Percentiles rank a stretch among this genome's conserved stretches.
Evolutionary conservation across 23 red algal species (phyloP).

Genomic region (Gracilaria gracilis): DNA sequence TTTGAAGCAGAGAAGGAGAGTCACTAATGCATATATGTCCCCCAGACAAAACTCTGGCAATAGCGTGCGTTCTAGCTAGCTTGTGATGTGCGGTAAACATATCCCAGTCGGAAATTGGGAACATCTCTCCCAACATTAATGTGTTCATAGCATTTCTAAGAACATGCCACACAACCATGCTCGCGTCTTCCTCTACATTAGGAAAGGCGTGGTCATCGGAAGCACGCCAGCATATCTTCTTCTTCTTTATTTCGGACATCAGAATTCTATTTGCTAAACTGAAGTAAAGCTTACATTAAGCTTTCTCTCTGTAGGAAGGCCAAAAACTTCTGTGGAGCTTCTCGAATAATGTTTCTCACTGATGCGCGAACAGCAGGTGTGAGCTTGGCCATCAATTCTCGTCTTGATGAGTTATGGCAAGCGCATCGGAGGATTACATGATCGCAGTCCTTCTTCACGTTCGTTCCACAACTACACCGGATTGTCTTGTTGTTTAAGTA

Average conservation of each 20-base stretch:
- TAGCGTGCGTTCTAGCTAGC: slow-evolving; percentile 59
- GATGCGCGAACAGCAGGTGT: neutral
- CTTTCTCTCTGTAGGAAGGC: no score
- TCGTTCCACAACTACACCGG: neutral
- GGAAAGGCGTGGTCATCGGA: slow-evolving; percentile 88
- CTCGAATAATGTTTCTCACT: neutral
- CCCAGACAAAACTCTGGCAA: slow-evolving; percentile 68
- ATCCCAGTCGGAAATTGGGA: slow-evolving; percentile 83
- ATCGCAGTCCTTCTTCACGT: neutral
- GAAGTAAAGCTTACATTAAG: neutral
- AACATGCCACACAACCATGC: slow-evolving; percentile 62
- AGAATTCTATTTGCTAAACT: neutral
- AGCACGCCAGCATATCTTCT: no score
- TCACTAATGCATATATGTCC: slow-evolving; percentile 72
- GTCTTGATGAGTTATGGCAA: neutral
- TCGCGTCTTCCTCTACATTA: slow-evolving; percentile 28
- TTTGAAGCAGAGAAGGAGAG: neutral
- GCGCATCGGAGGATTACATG: neutral
- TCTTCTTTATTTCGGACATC: slow-evolving; percentile 12
- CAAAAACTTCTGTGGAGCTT: neutral
- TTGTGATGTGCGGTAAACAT: slow-evolving; percentile 64
- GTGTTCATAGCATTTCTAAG: slow-evolving; percentile 63
- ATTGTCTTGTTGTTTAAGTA: no score
- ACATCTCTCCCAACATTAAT: slow-evolving; percentile 67
- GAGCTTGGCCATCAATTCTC: neutral